These are phyloP conservation scores for Cyathus striatus DNA, from an alignment of 768 basidiomycete species.

Conservation along the genomic window DNA sequence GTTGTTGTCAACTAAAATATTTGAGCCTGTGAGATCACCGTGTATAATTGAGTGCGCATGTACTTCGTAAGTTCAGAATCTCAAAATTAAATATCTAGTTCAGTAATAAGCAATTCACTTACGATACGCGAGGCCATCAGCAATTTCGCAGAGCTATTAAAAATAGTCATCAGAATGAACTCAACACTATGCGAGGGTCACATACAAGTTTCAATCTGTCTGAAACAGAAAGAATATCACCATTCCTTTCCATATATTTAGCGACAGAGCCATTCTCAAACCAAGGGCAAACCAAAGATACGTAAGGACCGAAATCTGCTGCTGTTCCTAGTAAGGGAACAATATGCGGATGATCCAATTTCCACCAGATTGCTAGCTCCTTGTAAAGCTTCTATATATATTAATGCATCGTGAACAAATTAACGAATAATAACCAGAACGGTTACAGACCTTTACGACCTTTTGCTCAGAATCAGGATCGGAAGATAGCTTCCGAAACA, in stretches of 20 bases:
- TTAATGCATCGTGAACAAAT: not conserved
- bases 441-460: constrained; percentile 20
- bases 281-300: constrained; percentile 37
- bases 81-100: not conserved
- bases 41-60: constrained; percentile 33
- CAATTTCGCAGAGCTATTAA: constrained; percentile 30
- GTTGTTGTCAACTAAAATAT: constrained; percentile 37
- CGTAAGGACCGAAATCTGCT: constrained; percentile 31
- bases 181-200: not conserved
- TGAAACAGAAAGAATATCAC: constrained; percentile 26
- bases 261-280: constrained; percentile 31
- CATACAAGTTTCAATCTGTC: constrained; percentile 30
- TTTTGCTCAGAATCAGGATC: constrained; percentile 24
- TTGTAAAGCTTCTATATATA: constrained; percentile 22
- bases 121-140: constrained; percentile 34
- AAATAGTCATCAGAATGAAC: not conserved
- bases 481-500: constrained; percentile 25
- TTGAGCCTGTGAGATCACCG: constrained; percentile 40
- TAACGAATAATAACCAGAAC: not conserved
- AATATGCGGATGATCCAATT: constrained; percentile 32
- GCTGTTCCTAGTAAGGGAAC: constrained; percentile 28
- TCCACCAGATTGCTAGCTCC: constrained; percentile 32
- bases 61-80: constrained; percentile 15
- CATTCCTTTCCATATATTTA: constrained; percentile 29
- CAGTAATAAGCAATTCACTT: constrained; percentile 6